Evolutionary conservation across 2,329 filamentous ascomycete species (phyloP).

Genomic region (Exophiala sideris): DNA sequence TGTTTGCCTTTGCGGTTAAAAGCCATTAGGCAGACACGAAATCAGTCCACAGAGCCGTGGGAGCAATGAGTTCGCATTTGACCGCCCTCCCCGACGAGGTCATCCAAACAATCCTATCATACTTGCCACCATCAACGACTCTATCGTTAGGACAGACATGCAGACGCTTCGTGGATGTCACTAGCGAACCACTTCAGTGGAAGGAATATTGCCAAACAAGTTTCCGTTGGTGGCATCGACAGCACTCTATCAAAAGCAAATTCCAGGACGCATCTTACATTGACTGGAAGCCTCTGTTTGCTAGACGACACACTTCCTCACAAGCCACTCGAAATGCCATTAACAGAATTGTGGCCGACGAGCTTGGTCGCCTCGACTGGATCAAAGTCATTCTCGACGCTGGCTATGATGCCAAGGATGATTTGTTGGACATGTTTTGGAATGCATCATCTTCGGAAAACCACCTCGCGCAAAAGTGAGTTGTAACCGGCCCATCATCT

Average conservation of each 20-base stretch:
- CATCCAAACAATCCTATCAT: slow-evolving; percentile 71
- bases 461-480: slow-evolving; percentile 68
- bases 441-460: slow-evolving; percentile 63
- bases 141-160: slow-evolving; percentile 58
- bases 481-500: slow-evolving; percentile 20
- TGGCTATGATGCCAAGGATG: slow-evolving; percentile 88
- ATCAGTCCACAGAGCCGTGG: too few species aligned
- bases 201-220: slow-evolving; percentile 64
- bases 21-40: too few species aligned
- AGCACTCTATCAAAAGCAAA: slow-evolving; percentile 60
- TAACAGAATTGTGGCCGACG: slow-evolving; percentile 66
- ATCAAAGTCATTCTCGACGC: slow-evolving; percentile 67
- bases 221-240: slow-evolving; percentile 72
- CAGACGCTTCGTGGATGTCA: slow-evolving; percentile 61
- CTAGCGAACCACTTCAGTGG: slow-evolving; percentile 75
- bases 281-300: slow-evolving; percentile 69
- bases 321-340: slow-evolving; percentile 53
- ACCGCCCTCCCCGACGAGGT: slow-evolving; percentile 73
- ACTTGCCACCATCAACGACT: slow-evolving; percentile 52
- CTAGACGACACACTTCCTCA: slow-evolving; percentile 55
- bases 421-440: slow-evolving; percentile 64
- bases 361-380: slow-evolving; percentile 65
- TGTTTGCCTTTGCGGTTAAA: not conserved
- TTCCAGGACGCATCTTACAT: slow-evolving; percentile 44
- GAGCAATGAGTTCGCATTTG: slow-evolving; percentile 2